These are phyloP conservation scores for Sambucus nigra DNA, from an alignment of 129 eudicot species.

Conservation along the genomic window DNA sequence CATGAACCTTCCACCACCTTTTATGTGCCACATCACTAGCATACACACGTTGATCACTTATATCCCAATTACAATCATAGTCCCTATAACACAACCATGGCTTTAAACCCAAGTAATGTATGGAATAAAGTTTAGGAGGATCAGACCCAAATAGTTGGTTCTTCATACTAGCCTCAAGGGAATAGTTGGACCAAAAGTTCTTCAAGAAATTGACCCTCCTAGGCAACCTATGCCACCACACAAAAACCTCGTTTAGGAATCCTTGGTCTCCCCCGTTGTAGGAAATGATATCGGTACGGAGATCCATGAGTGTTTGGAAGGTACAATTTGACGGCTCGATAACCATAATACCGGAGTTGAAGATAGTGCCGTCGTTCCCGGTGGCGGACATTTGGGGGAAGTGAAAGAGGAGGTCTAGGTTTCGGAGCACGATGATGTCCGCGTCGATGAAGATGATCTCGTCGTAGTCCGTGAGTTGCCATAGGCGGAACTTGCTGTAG, in stretches of 20 bases:
- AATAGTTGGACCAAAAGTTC: constrained; percentile 70
- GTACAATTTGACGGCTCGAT: constrained; percentile 86
- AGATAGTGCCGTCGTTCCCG: constrained; percentile 67
- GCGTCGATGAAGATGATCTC: constrained; percentile 80
- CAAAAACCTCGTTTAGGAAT: constrained; percentile 69
- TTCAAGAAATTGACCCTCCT: constrained; percentile 74
- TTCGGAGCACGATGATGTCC: constrained; percentile 66
- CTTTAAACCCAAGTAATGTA: constrained; percentile 84
- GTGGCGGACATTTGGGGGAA: constrained; percentile 84
- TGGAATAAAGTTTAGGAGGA: constrained; percentile 64
- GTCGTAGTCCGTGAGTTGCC: constrained; percentile 82
- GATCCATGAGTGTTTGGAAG: constrained; percentile 48
- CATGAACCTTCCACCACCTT: constrained; percentile 83
- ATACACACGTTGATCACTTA: constrained; percentile 49
- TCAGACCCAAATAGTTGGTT: constrained; percentile 79
- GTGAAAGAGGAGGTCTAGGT: constrained; percentile 58
- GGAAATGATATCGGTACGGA: constrained; percentile 36
- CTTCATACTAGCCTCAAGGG: constrained; percentile 47
- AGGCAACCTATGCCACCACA: constrained; percentile 87
- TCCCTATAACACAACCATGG: constrained; percentile 90
- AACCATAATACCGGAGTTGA: constrained; percentile 90
- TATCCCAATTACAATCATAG: constrained; percentile 86
- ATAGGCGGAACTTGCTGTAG: constrained; percentile 74
- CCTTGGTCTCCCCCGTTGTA: constrained; percentile 98
- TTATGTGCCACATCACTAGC: constrained; percentile 78